These are phyloP conservation scores for Dothideomycetes sp. DNA, from an alignment of 2,329 filamentous ascomycete genomes.

Conservation along the genomic window DNA sequence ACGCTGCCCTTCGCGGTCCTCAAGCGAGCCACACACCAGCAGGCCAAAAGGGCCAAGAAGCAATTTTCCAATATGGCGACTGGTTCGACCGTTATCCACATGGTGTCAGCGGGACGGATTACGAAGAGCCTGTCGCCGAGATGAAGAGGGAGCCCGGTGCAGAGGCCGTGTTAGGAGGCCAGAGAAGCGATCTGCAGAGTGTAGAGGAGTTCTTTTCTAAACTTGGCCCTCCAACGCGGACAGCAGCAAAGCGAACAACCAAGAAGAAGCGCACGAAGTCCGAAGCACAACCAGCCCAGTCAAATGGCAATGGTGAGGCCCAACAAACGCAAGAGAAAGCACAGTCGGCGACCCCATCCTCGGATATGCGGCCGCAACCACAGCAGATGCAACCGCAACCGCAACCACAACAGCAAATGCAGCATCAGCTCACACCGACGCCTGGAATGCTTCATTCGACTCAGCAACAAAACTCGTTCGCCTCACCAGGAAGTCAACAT, in stretches of 20 bases:
- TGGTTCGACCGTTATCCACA: constrained; percentile 96
- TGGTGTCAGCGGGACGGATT: constrained; percentile 75
- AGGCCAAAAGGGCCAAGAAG: constrained; percentile 15
- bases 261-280: constrained; percentile 21
- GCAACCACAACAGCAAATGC: constrained; percentile 13
- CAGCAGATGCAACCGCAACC: constrained; percentile 3
- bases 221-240: constrained; percentile 48
- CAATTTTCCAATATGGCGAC: constrained; percentile 87
- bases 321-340: constrained; percentile 4
- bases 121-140: constrained; percentile 56
- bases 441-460: background rate
- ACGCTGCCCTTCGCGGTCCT: constrained; percentile 63
- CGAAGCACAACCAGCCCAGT: constrained; percentile 12
- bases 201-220: constrained; percentile 90
- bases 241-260: constrained; percentile 28
- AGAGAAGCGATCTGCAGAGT: constrained; percentile 82
- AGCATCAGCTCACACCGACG: constrained; percentile 12
- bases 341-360: background rate
- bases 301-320: constrained; percentile 1
- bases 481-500: background rate
- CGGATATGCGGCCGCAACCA: background rate
- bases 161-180: constrained; percentile 81
- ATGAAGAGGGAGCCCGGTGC: constrained; percentile 66
- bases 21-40: constrained; percentile 25
- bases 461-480: background rate